A percentile compares a stretch with the other conserved stretches of the same genome.
These are phyloP conservation scores for Monosporascus sp. DNA, from an alignment of 2,329 filamentous ascomycete species.

Conservation along the genomic window DNA sequence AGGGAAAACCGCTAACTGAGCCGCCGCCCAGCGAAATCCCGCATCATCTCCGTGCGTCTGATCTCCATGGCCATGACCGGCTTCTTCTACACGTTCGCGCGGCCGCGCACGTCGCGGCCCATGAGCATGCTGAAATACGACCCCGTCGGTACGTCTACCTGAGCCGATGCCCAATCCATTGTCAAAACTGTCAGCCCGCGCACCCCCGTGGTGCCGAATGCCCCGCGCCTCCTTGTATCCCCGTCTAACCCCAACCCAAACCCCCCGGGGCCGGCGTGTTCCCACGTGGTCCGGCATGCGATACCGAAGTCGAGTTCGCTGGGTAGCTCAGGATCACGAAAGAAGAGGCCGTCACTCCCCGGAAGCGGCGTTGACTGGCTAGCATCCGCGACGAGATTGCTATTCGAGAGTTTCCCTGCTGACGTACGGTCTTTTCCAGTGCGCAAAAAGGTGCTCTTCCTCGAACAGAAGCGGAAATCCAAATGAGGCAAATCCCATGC, in stretches of 20 bases:
- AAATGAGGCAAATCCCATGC: constrained; percentile 35
- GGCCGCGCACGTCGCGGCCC: constrained; percentile 74
- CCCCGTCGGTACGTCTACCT: constrained; percentile 68
- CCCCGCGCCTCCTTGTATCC: not conserved
- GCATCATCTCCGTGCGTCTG: constrained; percentile 87
- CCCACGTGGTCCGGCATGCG: not conserved
- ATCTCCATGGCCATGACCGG: constrained; percentile 98
- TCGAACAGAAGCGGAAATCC: constrained; percentile 81
- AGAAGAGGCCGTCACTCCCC: too few relatives aligned
- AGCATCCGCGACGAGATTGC: too few relatives aligned
- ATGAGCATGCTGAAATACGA: constrained; percentile 99
- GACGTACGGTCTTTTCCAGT: constrained; percentile 46
- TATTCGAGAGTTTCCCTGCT: not conserved
- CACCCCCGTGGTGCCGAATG: not conserved
- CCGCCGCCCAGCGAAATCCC: constrained; percentile 66
- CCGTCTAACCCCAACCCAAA: not conserved
- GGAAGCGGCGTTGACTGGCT: too few relatives aligned
- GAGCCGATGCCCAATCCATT: not conserved
- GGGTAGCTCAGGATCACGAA: too few relatives aligned
- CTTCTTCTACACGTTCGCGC: constrained; percentile 88
- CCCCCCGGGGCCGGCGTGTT: not conserved
- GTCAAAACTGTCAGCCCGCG: not conserved
- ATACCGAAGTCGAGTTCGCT: too few relatives aligned
- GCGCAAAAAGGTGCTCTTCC: constrained; percentile 89
- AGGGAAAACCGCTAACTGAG: constrained; percentile 2